These are phyloP conservation scores for Stygiomarasmius scandens DNA, from an alignment of 1,284 basidiomycete genomes.

Conservation along the genomic window DNA sequence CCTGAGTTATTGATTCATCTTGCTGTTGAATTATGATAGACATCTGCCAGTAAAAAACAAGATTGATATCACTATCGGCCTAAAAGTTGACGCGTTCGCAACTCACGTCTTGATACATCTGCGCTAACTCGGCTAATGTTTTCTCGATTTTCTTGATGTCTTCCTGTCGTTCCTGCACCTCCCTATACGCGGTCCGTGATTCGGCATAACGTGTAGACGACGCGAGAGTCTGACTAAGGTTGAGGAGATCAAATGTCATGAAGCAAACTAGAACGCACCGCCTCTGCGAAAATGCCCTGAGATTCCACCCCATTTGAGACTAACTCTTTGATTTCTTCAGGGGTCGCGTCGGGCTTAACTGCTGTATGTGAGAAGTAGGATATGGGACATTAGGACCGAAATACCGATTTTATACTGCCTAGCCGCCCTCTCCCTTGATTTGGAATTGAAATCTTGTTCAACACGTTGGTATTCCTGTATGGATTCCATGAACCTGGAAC, in stretches of 20 bases:
- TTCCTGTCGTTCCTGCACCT: slow-evolving; percentile 90
- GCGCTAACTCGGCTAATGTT: slow-evolving; percentile 86
- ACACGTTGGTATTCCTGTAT: slow-evolving; percentile 81
- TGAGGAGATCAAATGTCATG: neutral
- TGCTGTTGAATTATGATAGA: neutral
- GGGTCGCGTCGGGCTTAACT: slow-evolving; percentile 91
- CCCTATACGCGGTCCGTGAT: slow-evolving; percentile 83
- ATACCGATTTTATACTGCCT: slow-evolving; percentile 87
- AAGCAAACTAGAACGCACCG: slow-evolving; percentile 52
- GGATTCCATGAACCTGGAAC: slow-evolving; percentile 67
- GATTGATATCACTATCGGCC: no score
- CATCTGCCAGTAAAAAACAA: neutral
- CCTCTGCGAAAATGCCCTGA: slow-evolving; percentile 84
- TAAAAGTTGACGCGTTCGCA: no score
- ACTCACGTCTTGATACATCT: slow-evolving; percentile 82
- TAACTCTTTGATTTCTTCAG: slow-evolving; percentile 81
- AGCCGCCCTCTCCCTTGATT: slow-evolving; percentile 84
- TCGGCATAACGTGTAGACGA: slow-evolving; percentile 86
- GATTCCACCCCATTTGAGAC: slow-evolving; percentile 64
- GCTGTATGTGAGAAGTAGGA: neutral
- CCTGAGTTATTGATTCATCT: neutral
- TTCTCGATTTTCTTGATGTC: slow-evolving; percentile 88
- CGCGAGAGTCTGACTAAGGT: slow-evolving; percentile 68
- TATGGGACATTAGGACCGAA: slow-evolving; percentile 15
- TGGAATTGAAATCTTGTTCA: slow-evolving; percentile 83